phyloP scores from a whole-genome alignment of 1,139 yeast species.

The Candida labiduridarum region DNA sequence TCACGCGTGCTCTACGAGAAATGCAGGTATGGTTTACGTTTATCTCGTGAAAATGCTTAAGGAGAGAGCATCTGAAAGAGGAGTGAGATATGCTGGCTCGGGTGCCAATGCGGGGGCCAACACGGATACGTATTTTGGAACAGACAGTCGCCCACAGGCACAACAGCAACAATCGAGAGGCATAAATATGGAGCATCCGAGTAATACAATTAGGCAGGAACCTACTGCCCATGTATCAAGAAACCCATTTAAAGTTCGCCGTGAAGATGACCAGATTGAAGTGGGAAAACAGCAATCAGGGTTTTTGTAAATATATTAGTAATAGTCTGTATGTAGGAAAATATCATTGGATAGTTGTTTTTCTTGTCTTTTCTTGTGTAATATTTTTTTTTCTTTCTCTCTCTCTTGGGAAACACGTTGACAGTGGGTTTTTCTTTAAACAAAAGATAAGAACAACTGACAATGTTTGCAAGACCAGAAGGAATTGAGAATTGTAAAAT shows the following conservation, averaged over 20 bases:
- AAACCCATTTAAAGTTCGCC: neutral
- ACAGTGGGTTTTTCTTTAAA: neutral
- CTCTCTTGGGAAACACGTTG: neutral
- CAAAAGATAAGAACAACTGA: neutral
- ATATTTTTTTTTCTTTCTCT: neutral
- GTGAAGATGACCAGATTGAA: slow-evolving; percentile 15
- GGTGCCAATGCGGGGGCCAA: slow-evolving; percentile 14
- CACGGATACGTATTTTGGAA: slow-evolving; percentile 8
- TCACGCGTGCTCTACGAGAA: slow-evolving; percentile 85
- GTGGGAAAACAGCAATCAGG: slow-evolving; percentile 33
- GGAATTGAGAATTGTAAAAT: slow-evolving; percentile 52
- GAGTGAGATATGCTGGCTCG: slow-evolving; percentile 26
- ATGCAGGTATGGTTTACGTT: slow-evolving; percentile 74
- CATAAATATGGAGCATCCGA: neutral
- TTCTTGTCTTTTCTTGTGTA: neutral
- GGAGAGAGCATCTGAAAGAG: slow-evolving; percentile 27
- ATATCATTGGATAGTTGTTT: neutral
- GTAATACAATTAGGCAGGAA: neutral
- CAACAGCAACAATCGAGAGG: slow-evolving; percentile 7
- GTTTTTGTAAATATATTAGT: slow-evolving; percentile 20
- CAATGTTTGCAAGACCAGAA: slow-evolving; percentile 46
- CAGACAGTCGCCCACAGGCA: neutral
- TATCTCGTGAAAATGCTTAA: slow-evolving; percentile 42
- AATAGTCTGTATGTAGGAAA: neutral
- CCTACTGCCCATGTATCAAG: neutral